phyloP scores from a whole-genome alignment of 306 rosid genomes.

The Sechiopsis laciniata region DNA sequence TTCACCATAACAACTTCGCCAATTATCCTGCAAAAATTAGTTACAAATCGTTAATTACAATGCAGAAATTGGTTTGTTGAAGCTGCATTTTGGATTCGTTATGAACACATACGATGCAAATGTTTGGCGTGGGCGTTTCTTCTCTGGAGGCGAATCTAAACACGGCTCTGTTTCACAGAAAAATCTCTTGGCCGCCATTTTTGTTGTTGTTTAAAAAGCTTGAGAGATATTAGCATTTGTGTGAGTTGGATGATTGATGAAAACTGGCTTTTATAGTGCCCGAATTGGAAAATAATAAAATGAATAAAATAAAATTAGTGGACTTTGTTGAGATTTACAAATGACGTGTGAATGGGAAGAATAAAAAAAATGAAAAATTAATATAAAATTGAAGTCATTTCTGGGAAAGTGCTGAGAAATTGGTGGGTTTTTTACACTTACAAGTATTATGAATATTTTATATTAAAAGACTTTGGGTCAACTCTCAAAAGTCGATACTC shows the following conservation, averaged over 20 bases:
- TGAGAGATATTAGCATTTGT: neutral
- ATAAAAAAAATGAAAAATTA: no score
- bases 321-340: neutral
- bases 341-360: no score
- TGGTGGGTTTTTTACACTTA: neutral
- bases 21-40: constrained; percentile 44
- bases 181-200: constrained; percentile 60
- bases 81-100: neutral
- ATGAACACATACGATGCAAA: constrained; percentile 62
- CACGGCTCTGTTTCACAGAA: constrained; percentile 36
- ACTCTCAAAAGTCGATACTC: neutral
- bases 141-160: constrained; percentile 36
- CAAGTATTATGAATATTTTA: no score
- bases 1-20: constrained; percentile 61
- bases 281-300: neutral
- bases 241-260: no score
- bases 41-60: neutral
- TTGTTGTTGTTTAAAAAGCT: neutral
- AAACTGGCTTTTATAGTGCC: no score
- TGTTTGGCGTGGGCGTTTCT: constrained; percentile 39
- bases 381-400: neutral
- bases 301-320: neutral
- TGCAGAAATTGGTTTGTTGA: neutral
- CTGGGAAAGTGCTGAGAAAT: neutral
- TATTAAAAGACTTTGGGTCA: neutral